Conservation (phyloP, 148 eudicot species). For the Silene latifolia region DNA sequence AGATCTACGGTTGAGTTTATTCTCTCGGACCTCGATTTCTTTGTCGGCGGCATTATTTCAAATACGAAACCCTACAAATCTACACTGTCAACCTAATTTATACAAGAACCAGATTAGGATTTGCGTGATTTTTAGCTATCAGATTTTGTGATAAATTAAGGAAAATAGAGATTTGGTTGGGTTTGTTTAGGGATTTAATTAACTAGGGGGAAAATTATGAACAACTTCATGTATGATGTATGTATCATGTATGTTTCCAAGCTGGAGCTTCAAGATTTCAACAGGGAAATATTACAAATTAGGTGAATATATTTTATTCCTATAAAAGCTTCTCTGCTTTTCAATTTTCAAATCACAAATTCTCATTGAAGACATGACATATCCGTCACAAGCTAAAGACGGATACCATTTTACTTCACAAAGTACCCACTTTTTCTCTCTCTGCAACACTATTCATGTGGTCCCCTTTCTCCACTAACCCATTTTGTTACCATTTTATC, state of each 20-base stretch:
- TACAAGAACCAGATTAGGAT: background rate
- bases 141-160: background rate
- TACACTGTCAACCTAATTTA: slow-evolving; percentile 5
- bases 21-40: slow-evolving; percentile 54
- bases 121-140: too few species aligned
- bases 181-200: background rate
- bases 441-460: too few species aligned
- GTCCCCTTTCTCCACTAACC: too few species aligned
- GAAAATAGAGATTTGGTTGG: background rate
- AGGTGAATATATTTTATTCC: slow-evolving; percentile 15
- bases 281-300: background rate
- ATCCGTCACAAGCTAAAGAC: too few species aligned
- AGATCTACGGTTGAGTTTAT: slow-evolving; percentile 24
- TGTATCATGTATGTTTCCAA: slow-evolving; percentile 30
- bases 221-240: slow-evolving; percentile 18
- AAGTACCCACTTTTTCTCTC: too few species aligned
- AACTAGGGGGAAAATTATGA: background rate
- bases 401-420: too few species aligned
- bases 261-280: slow-evolving; percentile 30
- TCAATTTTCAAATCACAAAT: slow-evolving; percentile 1
- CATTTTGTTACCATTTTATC: too few species aligned
- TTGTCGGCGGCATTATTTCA: slow-evolving; percentile 52
- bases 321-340: background rate
- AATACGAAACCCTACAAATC: slow-evolving; percentile 23
- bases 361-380: too few species aligned